Evolutionary conservation across 306 rosid genomes (phyloP), one percentile per base, ranked within the genome.

Genomic region (Prunus mongolica): DNA sequence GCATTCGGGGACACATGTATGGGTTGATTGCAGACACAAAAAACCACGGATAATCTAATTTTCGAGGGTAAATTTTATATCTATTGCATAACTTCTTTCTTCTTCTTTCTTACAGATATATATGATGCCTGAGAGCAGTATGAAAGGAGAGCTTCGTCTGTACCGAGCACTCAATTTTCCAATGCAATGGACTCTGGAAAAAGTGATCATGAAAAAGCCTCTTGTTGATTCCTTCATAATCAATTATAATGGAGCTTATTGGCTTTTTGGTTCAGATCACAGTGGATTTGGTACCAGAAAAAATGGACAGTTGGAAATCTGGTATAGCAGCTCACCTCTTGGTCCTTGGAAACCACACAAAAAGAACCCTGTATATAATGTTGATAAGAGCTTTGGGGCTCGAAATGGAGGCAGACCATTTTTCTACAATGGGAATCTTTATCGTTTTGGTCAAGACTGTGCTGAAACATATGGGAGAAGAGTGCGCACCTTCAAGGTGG

Each of bases 341-440:
- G 99, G 98, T 82, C 96, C 97, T 79, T 96, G 98, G 98, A 89
- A 78, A 69, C 85, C 97, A 70, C 99, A 92, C 83, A 93, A 79
- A 84, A 88, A 89, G 78, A 93, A 92, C 67, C 97, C 99, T 68
- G 87, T 96, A 67, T 88, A 89, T 79, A 96, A 96, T 81, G 69
- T 77, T 11, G 87, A 89, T 80, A 88, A 80, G 89, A 91, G 98
- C 79, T 72, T 82, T 34, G 99, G 98, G 67, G 97, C 99, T 81
- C 98, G 99, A 60, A 96, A 96, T 61, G 99, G 97, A 69, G 99
- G 99, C 80, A 88, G 99, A 19, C 99, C 99, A 25, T 96, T 96
- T 78, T 18, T 89, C 67, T 86, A 88, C 3, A 75, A 89, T 11
- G 99, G 96, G 60, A 77, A 84, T 82, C 90, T 96, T 79, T 91